These are phyloP conservation scores for Tulasnella sp. DNA, from an alignment of 768 basidiomycete species.

Conservation along the genomic window DNA sequence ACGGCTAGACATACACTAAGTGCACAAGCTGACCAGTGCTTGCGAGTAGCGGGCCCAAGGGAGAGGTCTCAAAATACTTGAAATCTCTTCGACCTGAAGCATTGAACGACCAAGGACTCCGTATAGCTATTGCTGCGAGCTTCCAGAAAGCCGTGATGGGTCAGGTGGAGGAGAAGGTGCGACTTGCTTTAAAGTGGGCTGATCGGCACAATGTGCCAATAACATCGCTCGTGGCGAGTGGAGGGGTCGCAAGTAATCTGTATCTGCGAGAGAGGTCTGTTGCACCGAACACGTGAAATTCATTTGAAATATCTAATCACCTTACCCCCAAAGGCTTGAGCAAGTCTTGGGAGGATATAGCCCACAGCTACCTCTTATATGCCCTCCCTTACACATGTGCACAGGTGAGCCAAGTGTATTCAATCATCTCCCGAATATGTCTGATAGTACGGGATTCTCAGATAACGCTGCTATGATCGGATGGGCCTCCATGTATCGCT, in stretches of 20 bases:
- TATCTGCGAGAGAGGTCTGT: constrained; percentile 53
- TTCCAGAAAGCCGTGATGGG: constrained; percentile 64
- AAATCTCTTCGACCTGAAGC: constrained; percentile 28
- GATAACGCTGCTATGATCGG: constrained; percentile 98
- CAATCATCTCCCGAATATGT: background rate
- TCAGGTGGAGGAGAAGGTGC: constrained; percentile 69
- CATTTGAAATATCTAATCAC: too few relatives aligned
- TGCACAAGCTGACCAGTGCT: too few relatives aligned
- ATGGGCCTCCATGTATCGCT: constrained; percentile 80
- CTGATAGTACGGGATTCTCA: constrained; percentile 25
- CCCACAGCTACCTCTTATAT: constrained; percentile 6
- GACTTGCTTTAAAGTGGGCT: constrained; percentile 42
- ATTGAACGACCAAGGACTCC: background rate
- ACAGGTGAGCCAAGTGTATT: constrained; percentile 3
- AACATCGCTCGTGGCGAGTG: constrained; percentile 66
- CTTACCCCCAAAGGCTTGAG: background rate
- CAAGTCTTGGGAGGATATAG: background rate
- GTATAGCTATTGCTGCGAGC: constrained; percentile 45
- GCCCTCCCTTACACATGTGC: constrained; percentile 2
- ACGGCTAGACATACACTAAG: too few relatives aligned
- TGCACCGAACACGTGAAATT: background rate
- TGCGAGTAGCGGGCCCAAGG: constrained; percentile 43
- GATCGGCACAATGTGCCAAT: constrained; percentile 35
- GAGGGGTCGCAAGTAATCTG: constrained; percentile 85
- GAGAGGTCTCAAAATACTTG: constrained; percentile 53